These are phyloP conservation scores for sunflower (Helianthus annuus) DNA, from an alignment of 129 eudicot genomes.

Conservation along the genomic window HanXRQr2.0-SUNRISE NC_035440.2:71716439-71716938, in stretches of 20 bases:
- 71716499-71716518: background rate
- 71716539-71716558: background rate
- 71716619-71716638: background rate
- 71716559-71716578: background rate
- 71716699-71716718: background rate
- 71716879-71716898: background rate
- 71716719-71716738: background rate
- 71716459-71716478: background rate
- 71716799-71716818: background rate
- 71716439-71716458: background rate
- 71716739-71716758: background rate
- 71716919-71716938: no score
- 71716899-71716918: no score
- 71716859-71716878: slow-evolving; percentile 1
- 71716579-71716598: background rate
- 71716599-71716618: background rate
- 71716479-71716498: background rate
- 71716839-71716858: background rate
- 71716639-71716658: background rate
- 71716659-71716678: background rate
- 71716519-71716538: background rate
- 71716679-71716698: background rate
- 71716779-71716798: background rate
- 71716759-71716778: background rate
- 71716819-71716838: background rate